Base-by-base conservation (phyloP, 495 filamentous ascomycete genomes). In the Pseudevernia furfuracea region DNA sequence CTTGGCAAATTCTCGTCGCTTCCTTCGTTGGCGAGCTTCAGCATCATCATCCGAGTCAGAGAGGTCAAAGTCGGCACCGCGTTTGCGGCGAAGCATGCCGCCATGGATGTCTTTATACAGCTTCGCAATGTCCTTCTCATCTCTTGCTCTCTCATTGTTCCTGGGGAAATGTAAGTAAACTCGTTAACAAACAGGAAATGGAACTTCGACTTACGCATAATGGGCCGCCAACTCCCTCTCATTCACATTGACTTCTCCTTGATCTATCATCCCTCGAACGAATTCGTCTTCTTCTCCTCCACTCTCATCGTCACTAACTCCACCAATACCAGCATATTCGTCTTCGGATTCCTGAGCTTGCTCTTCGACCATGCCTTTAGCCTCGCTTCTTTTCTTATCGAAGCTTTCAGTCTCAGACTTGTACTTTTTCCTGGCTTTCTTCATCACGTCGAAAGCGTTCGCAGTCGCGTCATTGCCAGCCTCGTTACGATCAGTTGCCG, bases 281-380 rank as follows among this genome's bases (percentile, higher is more conserved):
- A 87, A 83, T 46, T 83, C 83, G 41, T 83, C 84, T 58, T 88
- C 83, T 63, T 91, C 89, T 44, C 87, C 86, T 30, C 79, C 84
- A 58, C 86, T 88, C 46, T 91, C 90, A 65, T 98, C 95, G 58
- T 93, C 92, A 73, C 90, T 91, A 6, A 82, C 88, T 49, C 94
- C 94, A 56, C 95, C 95, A 48, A 97, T 79, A 3, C 95, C 95
- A 39, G 92, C 94, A 72, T 96, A 99, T 73, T 99, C 94, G 72
- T 99, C 94, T 72, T 97, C 95, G 1, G 95, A 97, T 78, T 99
- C 94, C 69, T 94, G 90, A 46, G 94, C 94, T 70, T 94, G 90
- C 66, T 97, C 94, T 65, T 97, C 83, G 23, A 99, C 78, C 79
- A 96, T 90, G 19, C 87, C 86, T 62, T 86, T 91, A 0, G 91